Evolutionary conservation across 768 basidiomycete species (phyloP).

Genomic region (Lactarius psammicola): DNA sequence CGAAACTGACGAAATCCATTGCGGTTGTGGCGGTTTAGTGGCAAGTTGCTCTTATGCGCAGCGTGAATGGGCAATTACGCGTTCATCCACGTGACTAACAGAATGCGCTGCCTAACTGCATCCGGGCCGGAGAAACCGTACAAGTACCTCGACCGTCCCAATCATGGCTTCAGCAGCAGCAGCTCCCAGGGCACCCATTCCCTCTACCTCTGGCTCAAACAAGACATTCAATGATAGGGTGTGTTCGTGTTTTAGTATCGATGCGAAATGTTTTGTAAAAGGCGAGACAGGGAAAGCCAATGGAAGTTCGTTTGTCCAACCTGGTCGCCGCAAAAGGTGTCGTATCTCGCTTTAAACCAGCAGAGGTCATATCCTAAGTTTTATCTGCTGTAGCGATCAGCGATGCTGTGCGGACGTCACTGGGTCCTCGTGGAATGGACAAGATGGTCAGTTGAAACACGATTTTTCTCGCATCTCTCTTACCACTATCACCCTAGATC

Average conservation of each 20-base stretch:
- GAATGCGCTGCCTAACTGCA: background rate
- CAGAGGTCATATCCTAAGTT: conserved; percentile 23
- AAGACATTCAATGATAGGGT: conserved; percentile 85
- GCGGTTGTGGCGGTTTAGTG: background rate
- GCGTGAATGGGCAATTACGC: conserved; percentile 13
- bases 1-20: conserved; percentile 21
- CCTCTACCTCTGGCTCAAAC: conserved; percentile 29
- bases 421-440: conserved; percentile 98
- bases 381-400: conserved; percentile 68
- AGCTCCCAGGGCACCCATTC: conserved; percentile 25
- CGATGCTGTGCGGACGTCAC: conserved; percentile 93
- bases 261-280: conserved; percentile 30
- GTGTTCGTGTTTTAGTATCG: conserved; percentile 14
- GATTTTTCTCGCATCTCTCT: conserved; percentile 3
- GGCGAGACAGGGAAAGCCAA: conserved; percentile 82
- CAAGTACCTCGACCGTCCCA: conserved; percentile 8
- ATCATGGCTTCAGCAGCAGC: conserved; percentile 34
- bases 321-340: conserved; percentile 97
- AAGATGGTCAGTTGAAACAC: conserved; percentile 76
- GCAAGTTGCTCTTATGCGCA: background rate
- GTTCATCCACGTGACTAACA: conserved; percentile 19
- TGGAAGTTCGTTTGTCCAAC: conserved; percentile 96
- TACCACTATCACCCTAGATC: conserved; percentile 54
- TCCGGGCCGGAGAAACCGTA: background rate
- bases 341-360: conserved; percentile 41